Evolutionary conservation across 208 protist genomes (phyloP).

Genomic region (Cochliopodium minus): DNA sequence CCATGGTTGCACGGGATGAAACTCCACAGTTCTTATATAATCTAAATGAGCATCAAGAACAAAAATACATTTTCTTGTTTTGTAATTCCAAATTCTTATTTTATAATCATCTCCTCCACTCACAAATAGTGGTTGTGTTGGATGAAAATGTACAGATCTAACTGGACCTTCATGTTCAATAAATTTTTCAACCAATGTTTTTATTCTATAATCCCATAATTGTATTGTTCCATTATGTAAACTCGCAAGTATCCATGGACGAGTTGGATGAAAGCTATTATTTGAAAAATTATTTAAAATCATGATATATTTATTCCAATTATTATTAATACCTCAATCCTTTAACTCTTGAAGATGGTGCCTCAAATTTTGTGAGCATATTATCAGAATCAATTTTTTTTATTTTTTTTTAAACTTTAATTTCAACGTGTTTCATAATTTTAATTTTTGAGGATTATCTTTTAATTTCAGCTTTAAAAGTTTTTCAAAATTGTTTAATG

Average conservation of each 20-base stretch:
- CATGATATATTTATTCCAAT: no score
- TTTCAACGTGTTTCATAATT: no score
- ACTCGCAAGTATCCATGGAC: conserved; percentile 90
- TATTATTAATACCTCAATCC: no score
- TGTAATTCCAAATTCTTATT: conserved; percentile 98
- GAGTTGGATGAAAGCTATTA: conserved; percentile 88
- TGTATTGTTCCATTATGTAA: conserved; percentile 95
- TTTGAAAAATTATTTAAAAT: no score
- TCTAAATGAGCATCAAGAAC: conserved; percentile 91
- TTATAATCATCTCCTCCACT: conserved; percentile 94
- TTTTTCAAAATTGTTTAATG: no score
- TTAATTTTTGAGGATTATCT: no score
- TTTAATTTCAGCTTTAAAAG: no score
- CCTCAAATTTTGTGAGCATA: no score
- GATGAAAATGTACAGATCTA: conserved; percentile 92
- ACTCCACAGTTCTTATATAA: conserved; percentile 96
- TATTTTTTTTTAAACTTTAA: no score
- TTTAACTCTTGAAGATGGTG: no score
- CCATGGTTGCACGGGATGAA: conserved; percentile 85
- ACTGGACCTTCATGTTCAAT: conserved; percentile 82
- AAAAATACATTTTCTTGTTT: conserved; percentile 87
- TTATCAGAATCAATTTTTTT: no score
- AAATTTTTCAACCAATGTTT: conserved; percentile 81
- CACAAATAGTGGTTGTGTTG: conserved; percentile 90
- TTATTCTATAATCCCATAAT: conserved; percentile 96